These are phyloP conservation scores for Xylaria telfairii DNA, from an alignment of 495 filamentous ascomycete species.

Conservation along the genomic window DNA sequence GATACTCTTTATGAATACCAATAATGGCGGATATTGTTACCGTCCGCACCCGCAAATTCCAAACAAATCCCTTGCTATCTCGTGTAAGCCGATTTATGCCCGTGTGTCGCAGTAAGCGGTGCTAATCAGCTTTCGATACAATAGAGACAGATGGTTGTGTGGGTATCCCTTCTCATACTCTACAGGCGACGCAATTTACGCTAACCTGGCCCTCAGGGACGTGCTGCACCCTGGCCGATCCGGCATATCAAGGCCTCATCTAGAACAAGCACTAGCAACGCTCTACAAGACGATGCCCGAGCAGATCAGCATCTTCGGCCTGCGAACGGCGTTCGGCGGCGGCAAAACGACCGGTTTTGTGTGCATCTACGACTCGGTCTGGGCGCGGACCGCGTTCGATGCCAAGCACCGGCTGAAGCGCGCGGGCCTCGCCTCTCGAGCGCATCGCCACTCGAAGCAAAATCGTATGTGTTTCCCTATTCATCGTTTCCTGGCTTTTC, in stretches of 20 bases:
- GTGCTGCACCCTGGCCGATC: slow-evolving; percentile 97
- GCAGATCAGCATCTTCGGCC: slow-evolving; percentile 93
- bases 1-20: slow-evolving; percentile 8
- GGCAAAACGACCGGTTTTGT: slow-evolving; percentile 99
- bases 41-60: slow-evolving; percentile 99
- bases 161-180: slow-evolving; percentile 57
- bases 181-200: slow-evolving; percentile 7
- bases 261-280: slow-evolving; percentile 88
- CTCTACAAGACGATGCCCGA: slow-evolving; percentile 98
- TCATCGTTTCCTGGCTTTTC: background rate
- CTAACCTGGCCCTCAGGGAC: slow-evolving; percentile 64
- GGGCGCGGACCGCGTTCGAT: slow-evolving; percentile 99
- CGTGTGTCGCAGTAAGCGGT: background rate
- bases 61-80: slow-evolving; percentile 95
- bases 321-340: slow-evolving; percentile 97
- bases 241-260: slow-evolving; percentile 98
- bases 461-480: slow-evolving; percentile 79
- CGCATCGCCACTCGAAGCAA: slow-evolving; percentile 94
- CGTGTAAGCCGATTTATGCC: background rate
- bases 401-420: slow-evolving; percentile 94
- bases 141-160: slow-evolving; percentile 98
- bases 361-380: slow-evolving; percentile 93
- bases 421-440: slow-evolving; percentile 85
- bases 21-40: slow-evolving; percentile 91
- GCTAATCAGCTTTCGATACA: background rate